These are phyloP conservation scores for Aspergillus aculeatus DNA, from an alignment of 2,329 filamentous ascomycete genomes.

Conservation along the genomic window DNA sequence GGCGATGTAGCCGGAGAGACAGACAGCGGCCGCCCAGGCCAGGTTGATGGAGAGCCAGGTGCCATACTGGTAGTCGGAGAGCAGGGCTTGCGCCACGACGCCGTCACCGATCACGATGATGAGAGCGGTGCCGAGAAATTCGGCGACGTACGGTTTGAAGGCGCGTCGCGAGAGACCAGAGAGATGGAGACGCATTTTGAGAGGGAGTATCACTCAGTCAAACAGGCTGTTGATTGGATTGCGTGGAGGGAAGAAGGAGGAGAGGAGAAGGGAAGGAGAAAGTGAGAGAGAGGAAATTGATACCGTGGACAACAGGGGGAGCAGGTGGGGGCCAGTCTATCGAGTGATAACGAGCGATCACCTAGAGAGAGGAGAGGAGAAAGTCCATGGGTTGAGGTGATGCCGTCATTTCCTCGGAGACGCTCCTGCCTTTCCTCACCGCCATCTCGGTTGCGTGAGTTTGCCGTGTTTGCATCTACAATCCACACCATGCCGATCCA, in stretches of 20 bases:
- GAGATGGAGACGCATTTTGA: constrained; percentile 13
- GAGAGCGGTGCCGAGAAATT: constrained; percentile 34
- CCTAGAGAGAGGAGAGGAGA: too few relatives aligned
- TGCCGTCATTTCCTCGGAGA: background rate
- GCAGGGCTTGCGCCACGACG: constrained; percentile 32
- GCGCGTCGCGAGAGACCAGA: constrained; percentile 15
- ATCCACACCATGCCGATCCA: too few relatives aligned
- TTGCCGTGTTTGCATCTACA: too few relatives aligned
- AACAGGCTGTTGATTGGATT: background rate
- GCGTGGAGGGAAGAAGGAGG: background rate
- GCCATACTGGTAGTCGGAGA: constrained; percentile 34
- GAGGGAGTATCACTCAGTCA: background rate
- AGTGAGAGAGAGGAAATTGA: background rate
- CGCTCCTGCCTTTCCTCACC: too few relatives aligned
- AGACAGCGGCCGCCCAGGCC: constrained; percentile 32
- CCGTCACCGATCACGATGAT: constrained; percentile 35
- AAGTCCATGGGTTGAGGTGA: too few relatives aligned
- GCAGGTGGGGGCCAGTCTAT: background rate
- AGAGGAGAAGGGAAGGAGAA: background rate
- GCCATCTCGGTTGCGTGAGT: too few relatives aligned
- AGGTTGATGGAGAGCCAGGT: constrained; percentile 37
- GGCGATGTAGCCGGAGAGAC: constrained; percentile 27
- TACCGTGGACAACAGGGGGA: background rate
- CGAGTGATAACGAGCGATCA: background rate
- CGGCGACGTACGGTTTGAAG: constrained; percentile 28